These are phyloP conservation scores for Ampelocalamus luodianensis DNA, from an alignment of 176 grass and related monocot species.

Conservation along the genomic window DNA sequence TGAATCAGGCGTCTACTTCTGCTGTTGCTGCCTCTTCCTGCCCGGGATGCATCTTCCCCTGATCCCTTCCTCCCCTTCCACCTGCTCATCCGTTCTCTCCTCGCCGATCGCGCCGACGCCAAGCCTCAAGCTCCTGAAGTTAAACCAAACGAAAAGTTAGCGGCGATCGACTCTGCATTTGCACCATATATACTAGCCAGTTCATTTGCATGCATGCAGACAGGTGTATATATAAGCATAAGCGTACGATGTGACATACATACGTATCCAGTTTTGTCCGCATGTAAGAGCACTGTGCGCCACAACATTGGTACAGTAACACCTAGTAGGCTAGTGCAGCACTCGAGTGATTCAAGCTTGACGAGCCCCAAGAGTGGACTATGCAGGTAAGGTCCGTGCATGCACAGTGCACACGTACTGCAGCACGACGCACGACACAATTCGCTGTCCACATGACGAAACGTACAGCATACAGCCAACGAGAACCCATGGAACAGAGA, in stretches of 20 bases:
- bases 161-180: background rate
- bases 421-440: background rate
- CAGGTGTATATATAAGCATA: background rate
- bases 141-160: conserved; percentile 17
- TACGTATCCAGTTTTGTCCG: background rate
- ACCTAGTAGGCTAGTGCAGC: background rate
- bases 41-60: conserved; percentile 83
- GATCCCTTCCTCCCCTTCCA: conserved; percentile 48
- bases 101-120: conserved; percentile 51
- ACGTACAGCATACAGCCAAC: background rate
- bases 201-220: background rate
- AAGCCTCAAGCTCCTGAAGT: conserved; percentile 65
- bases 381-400: background rate
- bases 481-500: background rate
- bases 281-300: background rate
- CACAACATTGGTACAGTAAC: background rate
- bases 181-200: background rate
- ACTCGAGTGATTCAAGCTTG: background rate
- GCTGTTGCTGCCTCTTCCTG: conserved; percentile 51
- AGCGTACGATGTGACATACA: background rate
- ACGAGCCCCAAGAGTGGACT: background rate
- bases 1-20: background rate
- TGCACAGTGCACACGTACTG: background rate
- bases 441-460: background rate
- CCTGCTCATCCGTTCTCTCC: conserved; percentile 34